These are phyloP conservation scores for Tolypocladium inflatum DNA, from an alignment of 2,329 filamentous ascomycete genomes.

Conservation along the genomic window DNA sequence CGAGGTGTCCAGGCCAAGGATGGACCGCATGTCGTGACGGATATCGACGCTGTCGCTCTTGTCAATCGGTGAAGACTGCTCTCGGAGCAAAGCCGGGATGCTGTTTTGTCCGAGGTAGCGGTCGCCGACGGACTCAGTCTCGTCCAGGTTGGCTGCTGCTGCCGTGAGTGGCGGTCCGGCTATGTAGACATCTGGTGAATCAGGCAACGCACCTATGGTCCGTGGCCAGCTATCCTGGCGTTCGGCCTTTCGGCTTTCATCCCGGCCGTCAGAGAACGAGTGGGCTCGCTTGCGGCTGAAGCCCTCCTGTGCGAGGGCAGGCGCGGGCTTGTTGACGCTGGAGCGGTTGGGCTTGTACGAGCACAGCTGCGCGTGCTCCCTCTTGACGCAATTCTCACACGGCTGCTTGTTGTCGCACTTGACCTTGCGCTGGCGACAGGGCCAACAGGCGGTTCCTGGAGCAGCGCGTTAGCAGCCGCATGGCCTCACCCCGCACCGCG, in stretches of 20 bases:
- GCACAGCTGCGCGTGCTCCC: slow-evolving; percentile 54
- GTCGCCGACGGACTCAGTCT: slow-evolving; percentile 46
- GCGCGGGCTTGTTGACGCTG: slow-evolving; percentile 25
- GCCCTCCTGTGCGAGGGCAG: slow-evolving; percentile 13
- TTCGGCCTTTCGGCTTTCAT: slow-evolving; percentile 22
- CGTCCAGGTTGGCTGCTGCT: slow-evolving; percentile 33
- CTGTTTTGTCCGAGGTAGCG: slow-evolving; percentile 59
- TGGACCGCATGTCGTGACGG: slow-evolving; percentile 55
- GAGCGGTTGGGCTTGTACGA: slow-evolving; percentile 55
- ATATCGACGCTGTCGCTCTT: slow-evolving; percentile 46
- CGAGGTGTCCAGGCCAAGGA: slow-evolving; percentile 55
- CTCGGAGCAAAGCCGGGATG: slow-evolving; percentile 54
- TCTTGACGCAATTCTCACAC: slow-evolving; percentile 59
- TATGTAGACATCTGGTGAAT: not conserved
- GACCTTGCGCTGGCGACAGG: slow-evolving; percentile 57
- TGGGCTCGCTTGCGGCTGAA: slow-evolving; percentile 22
- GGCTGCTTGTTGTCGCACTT: slow-evolving; percentile 62
- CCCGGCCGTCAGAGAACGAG: slow-evolving; percentile 21
- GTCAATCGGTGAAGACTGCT: slow-evolving; percentile 46
- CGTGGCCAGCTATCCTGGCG: slow-evolving; percentile 33
- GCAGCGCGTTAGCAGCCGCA: not conserved
- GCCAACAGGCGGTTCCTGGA: slow-evolving; percentile 55
- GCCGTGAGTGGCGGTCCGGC: slow-evolving; percentile 9
- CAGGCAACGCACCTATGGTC: slow-evolving; percentile 24
- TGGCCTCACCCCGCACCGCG: not conserved